Base-by-base conservation (phyloP, 495 filamentous ascomycete genomes). In the Xylaria intraflava region DNA sequence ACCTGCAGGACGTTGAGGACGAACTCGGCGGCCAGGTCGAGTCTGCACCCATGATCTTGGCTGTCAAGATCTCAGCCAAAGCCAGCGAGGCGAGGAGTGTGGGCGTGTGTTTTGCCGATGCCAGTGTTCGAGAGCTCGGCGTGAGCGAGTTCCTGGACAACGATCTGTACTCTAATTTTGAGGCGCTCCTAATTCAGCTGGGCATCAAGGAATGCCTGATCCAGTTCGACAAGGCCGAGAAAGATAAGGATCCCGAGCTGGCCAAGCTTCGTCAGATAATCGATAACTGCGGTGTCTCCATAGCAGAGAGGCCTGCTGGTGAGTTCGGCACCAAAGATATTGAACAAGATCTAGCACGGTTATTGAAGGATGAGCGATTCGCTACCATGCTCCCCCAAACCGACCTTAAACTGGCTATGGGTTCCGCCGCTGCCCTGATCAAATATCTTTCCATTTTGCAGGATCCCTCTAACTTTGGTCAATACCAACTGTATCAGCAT, bases 81-180 rank as follows among this genome's bases (percentile, higher is more conserved):
- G 91, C 90, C 2, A 79, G 83, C 0, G 90, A 96, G 67, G 89
- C 86, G 2, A 76, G 94, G 43, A 87, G 79, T 51, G 89, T 98
- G 2, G 93, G 93, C 11, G 91, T 97, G 22, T 96, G 93, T 70
- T 99, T 99, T 72, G 93, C 94, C 7, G 93, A 99, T 80, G 93
- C 93, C 9, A 96, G 88, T 61, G 91, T 96, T 56, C 79, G 94
- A 46, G 93, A 99, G 70, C 80, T 99, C 0, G 93, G 93, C 23
- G 90, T 99, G 33, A 94, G 87, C 76, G 93, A 99, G 65, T 99
- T 99, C 62, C 77, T 95, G 23, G 93, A 99, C 74, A 99, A 97
- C 60, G 94, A 99, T 65, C 75, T 96, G 11, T 99, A 95, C 68
- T 97, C 93, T 38, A 97, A 99, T 66, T 92, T 99, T 52, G 93